Evolutionary conservation across 495 filamentous ascomycete species (phyloP).

Genomic region (Parachaetomium inaequale): DNA sequence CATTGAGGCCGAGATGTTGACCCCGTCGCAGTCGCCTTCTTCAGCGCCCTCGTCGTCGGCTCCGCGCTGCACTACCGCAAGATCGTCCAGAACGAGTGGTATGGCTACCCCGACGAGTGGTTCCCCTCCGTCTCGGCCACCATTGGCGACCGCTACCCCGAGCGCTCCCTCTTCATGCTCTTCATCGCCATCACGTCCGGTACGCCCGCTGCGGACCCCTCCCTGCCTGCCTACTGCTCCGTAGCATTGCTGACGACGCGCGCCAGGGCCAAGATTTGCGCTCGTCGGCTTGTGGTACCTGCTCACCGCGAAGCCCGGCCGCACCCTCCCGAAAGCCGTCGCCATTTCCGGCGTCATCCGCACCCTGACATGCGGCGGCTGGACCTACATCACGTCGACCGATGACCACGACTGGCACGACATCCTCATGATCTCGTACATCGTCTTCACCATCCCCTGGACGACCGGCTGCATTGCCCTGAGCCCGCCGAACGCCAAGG

Average conservation of each 20-base stretch:
- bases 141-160: constrained; percentile 98
- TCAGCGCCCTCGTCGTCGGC: constrained; percentile 85
- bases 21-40: constrained; percentile 64
- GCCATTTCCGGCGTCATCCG: constrained; percentile 78
- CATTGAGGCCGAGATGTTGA: constrained; percentile 4
- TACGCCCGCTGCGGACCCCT: constrained; percentile 41
- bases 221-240: neutral
- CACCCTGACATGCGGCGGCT: constrained; percentile 92
- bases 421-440: constrained; percentile 98
- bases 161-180: constrained; percentile 92
- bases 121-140: constrained; percentile 97
- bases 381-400: constrained; percentile 98
- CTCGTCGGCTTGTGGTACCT: constrained; percentile 92
- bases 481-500: constrained; percentile 78
- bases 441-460: constrained; percentile 94
- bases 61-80: constrained; percentile 86
- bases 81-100: constrained; percentile 97
- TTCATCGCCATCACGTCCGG: constrained; percentile 96
- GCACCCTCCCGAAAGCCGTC: constrained; percentile 74
- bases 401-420: constrained; percentile 99
- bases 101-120: constrained; percentile 97
- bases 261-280: constrained; percentile 77
- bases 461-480: constrained; percentile 84
- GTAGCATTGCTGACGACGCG: neutral
- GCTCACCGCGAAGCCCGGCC: constrained; percentile 72